Evolutionary conservation across 169 alveolate genomes (phyloP).

Genomic region (Cytauxzoon felis): DNA sequence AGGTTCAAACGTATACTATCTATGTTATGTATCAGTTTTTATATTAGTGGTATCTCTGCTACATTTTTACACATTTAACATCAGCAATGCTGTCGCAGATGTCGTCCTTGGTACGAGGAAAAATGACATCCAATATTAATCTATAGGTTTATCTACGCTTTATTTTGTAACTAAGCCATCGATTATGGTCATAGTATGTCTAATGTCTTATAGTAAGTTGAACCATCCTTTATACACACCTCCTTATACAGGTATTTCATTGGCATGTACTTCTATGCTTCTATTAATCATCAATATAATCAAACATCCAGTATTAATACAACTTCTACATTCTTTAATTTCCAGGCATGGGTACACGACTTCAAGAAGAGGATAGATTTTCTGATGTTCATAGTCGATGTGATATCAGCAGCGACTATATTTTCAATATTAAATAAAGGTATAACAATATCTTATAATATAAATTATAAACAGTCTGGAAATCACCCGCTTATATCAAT

Average conservation of each 20-base stretch:
- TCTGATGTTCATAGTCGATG: slow-evolving; percentile 15
- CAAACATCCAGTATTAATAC: slow-evolving; percentile 2
- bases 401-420: slow-evolving; percentile 3
- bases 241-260: slow-evolving; percentile 29
- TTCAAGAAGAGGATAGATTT: slow-evolving; percentile 4
- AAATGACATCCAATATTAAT: not conserved
- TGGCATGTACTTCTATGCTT: slow-evolving; percentile 9
- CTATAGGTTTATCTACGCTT: slow-evolving; percentile 18
- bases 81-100: slow-evolving; percentile 12
- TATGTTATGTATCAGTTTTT: not conserved
- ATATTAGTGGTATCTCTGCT: not conserved
- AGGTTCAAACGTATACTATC: not conserved
- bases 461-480: slow-evolving; percentile 30
- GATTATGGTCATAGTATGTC: slow-evolving; percentile 13
- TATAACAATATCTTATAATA: not conserved
- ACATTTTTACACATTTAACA: slow-evolving; percentile 8
- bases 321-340: not conserved
- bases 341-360: slow-evolving; percentile 5
- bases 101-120: slow-evolving; percentile 1
- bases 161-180: slow-evolving; percentile 26
- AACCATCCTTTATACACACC: not conserved
- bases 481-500: slow-evolving; percentile 23
- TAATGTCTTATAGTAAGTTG: slow-evolving; percentile 46
- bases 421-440: slow-evolving; percentile 27
- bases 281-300: slow-evolving; percentile 5